These are phyloP conservation scores for Silybum marianum DNA, from an alignment of 129 eudicot genomes.

Conservation along the genomic window DNA sequence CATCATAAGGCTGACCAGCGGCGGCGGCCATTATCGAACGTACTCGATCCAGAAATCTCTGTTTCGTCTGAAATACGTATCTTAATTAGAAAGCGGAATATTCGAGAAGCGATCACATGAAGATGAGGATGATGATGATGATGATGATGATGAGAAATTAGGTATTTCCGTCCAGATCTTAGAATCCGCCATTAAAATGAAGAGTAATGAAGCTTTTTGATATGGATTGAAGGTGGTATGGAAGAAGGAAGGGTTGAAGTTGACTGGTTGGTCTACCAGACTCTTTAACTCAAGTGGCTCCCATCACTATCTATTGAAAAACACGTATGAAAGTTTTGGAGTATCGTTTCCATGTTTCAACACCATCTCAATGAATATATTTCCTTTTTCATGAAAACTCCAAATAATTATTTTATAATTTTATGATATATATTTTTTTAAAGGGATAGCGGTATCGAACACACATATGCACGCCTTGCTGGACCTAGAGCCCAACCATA, in stretches of 20 bases:
- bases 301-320: background rate
- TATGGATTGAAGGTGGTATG: background rate
- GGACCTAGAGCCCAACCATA: no score
- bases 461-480: no score
- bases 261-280: conserved; percentile 46
- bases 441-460: no score
- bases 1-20: conserved; percentile 23
- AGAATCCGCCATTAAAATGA: background rate
- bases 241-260: background rate
- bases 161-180: background rate
- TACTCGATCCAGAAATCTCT: background rate
- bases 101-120: background rate
- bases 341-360: background rate
- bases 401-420: no score
- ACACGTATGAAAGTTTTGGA: background rate
- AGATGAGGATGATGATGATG: background rate
- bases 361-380: background rate
- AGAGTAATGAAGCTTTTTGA: background rate
- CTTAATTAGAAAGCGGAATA: background rate
- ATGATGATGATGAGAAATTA: background rate
- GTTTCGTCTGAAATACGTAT: background rate
- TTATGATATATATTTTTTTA: no score
- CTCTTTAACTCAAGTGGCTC: background rate
- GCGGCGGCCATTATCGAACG: background rate
- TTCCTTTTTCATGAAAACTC: background rate